A percentile compares a stretch with the other conserved stretches of the same genome.
Evolutionary conservation across 2,329 filamentous ascomycete genomes (phyloP).

Genomic region (Hyphodiscus sp.): DNA sequence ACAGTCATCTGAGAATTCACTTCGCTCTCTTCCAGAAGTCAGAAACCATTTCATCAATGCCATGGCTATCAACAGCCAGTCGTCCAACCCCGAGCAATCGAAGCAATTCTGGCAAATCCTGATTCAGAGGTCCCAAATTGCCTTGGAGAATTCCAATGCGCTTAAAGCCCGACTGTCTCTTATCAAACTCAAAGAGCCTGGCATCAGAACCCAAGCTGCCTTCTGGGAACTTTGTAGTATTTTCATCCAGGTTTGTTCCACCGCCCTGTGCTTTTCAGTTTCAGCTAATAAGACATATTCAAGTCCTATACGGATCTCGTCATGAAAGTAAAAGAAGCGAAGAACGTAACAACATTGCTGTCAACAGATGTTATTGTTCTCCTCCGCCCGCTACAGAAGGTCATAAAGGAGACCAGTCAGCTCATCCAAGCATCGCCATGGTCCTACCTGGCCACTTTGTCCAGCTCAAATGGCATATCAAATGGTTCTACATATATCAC

Average conservation of each 20-base stretch:
- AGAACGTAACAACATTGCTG: constrained; percentile 42
- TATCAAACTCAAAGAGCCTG: constrained; percentile 81
- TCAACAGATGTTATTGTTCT: constrained; percentile 64
- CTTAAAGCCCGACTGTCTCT: constrained; percentile 67
- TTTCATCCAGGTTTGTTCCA: constrained; percentile 48
- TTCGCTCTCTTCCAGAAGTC: constrained; percentile 64
- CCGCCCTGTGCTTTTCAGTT: not conserved
- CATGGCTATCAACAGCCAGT: constrained; percentile 56
- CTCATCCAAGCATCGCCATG: constrained; percentile 63
- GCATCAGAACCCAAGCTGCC: constrained; percentile 54
- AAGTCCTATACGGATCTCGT: constrained; percentile 63
- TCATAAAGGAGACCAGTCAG: constrained; percentile 72
- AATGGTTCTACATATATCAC: constrained; percentile 20
- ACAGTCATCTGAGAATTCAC: constrained; percentile 65
- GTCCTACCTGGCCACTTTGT: constrained; percentile 41
- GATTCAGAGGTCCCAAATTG: constrained; percentile 62
- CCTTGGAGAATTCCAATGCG: constrained; percentile 66
- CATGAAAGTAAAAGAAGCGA: constrained; percentile 48
- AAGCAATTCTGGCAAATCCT: constrained; percentile 63
- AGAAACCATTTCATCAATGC: constrained; percentile 59
- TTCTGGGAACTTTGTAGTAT: constrained; percentile 69
- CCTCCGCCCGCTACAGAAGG: constrained; percentile 74
- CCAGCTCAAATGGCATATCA: constrained; percentile 15
- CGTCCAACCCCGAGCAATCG: constrained; percentile 51
- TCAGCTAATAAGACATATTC: constrained; percentile 21